phyloP scores from a whole-genome alignment of 2,329 filamentous ascomycete genomes.

The Aspergillus bombycis region DNA sequence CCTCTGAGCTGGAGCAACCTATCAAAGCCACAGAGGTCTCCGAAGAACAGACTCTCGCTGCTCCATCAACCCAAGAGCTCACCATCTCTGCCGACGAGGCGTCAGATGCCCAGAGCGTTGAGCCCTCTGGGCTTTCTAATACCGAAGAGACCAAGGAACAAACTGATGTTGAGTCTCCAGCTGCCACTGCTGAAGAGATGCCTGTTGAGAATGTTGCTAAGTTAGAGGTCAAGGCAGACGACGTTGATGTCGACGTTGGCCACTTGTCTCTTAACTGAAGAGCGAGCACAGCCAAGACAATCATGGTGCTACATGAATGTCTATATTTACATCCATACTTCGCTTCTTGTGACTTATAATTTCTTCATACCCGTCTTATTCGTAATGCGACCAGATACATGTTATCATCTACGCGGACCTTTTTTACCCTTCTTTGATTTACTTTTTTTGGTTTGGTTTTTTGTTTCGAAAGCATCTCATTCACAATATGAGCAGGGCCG shows the following conservation, averaged over 20 bases:
- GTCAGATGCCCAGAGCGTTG: neutral
- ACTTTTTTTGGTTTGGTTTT: conserved; percentile 10
- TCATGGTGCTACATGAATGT: neutral
- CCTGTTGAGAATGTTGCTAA: conserved; percentile 13
- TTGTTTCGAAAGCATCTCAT: conserved; percentile 13
- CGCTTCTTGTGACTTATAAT: conserved; percentile 20
- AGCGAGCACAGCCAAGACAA: neutral
- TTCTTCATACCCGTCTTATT: conserved; percentile 23
- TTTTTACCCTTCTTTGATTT: conserved; percentile 10
- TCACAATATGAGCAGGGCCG: conserved; percentile 14
- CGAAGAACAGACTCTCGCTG: conserved; percentile 8
- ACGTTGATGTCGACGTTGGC: conserved; percentile 31
- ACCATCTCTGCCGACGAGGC: neutral
- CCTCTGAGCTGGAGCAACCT: neutral
- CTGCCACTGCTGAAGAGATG: conserved; percentile 10
- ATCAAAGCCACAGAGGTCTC: conserved; percentile 1
- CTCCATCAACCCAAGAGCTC: neutral
- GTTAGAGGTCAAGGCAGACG: conserved; percentile 21
- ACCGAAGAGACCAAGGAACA: conserved; percentile 1
- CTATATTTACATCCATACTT: conserved; percentile 8
- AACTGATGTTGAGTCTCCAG: neutral
- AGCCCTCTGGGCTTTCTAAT: neutral
- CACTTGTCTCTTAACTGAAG: conserved; percentile 28
- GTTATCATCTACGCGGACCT: conserved; percentile 5
- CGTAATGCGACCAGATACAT: conserved; percentile 15